A percentile compares a stretch with the other conserved stretches of the same genome.
Conservation (phyloP, 257 asterid species). For the Nicotiana benthamiana region DNA sequence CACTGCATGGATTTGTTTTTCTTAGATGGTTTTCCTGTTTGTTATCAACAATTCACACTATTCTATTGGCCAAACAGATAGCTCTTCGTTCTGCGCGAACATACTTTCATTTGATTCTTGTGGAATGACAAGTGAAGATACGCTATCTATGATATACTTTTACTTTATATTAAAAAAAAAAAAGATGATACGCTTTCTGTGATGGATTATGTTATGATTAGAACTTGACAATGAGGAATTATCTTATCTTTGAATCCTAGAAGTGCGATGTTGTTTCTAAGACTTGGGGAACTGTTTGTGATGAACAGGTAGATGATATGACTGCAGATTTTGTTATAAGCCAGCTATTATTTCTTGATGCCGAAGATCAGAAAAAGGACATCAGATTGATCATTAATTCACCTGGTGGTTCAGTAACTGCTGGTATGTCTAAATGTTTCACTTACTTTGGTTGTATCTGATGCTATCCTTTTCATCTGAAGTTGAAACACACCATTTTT, state of each 20-base stretch:
- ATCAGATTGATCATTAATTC: slow-evolving; percentile 83
- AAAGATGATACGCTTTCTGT: background rate
- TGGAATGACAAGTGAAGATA: background rate
- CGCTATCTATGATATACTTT: background rate
- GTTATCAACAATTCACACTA: background rate
- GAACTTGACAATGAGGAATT: background rate
- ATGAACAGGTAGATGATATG: slow-evolving; percentile 67
- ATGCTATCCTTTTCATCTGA: background rate
- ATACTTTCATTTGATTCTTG: background rate
- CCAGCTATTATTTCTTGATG: slow-evolving; percentile 80
- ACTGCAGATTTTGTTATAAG: slow-evolving; percentile 82
- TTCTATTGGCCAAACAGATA: background rate
- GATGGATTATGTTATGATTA: background rate
- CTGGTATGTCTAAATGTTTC: slow-evolving; percentile 49
- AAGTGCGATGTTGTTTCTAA: background rate
- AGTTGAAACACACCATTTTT: background rate
- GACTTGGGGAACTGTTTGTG: background rate
- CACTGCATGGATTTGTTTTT: background rate
- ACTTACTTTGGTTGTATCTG: background rate
- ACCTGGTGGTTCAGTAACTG: slow-evolving; percentile 95
- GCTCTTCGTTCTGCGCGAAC: background rate
- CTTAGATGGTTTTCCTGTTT: background rate
- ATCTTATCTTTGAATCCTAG: background rate
- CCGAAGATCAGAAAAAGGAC: slow-evolving; percentile 71
- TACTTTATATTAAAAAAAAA: too few species aligned